A percentile compares a stretch with the other conserved stretches of the same genome.
Conservation (phyloP, 129 eudicot species). For the Silybum marianum region DNA sequence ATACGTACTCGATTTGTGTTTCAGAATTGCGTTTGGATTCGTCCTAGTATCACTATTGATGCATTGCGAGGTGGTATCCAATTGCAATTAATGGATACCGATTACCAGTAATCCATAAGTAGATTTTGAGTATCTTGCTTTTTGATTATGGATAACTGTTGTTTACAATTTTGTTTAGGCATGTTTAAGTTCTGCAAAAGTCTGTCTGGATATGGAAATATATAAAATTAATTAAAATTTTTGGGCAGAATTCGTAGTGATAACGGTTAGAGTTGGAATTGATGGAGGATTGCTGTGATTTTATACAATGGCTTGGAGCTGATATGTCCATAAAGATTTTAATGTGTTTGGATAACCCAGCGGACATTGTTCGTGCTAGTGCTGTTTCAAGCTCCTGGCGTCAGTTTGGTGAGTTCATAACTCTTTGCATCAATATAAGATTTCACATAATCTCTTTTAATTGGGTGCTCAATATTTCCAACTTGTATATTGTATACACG, state of each 20-base stretch:
- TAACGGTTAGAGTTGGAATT: conserved; percentile 10
- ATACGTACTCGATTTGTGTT: conserved; percentile 16
- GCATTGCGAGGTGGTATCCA: neutral
- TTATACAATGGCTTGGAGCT: conserved; percentile 64
- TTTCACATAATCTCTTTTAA: neutral
- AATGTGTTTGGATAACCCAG: conserved; percentile 58
- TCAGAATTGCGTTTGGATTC: conserved; percentile 19
- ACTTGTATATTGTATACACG: neutral
- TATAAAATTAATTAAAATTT: neutral
- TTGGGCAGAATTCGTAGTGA: conserved; percentile 7
- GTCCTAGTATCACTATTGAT: conserved; percentile 7
- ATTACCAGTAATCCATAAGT: conserved; percentile 14
- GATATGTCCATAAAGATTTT: conserved; percentile 64
- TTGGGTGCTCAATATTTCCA: neutral
- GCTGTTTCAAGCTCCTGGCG: conserved; percentile 75
- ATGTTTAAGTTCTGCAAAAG: neutral
- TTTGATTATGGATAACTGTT: neutral
- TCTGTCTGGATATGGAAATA: neutral
- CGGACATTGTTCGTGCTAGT: conserved; percentile 58
- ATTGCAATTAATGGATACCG: neutral
- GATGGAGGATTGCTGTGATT: conserved; percentile 58
- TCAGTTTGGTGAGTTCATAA: conserved; percentile 48
- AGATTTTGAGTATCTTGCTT: neutral
- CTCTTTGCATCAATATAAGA: conserved; percentile 5
- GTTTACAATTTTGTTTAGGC: conserved; percentile 2